Percentiles rank a stretch among this genome's conserved stretches.
Evolutionary conservation across 2,329 filamentous ascomycete genomes (phyloP).

Genomic region (Clonostachys chloroleuca): DNA sequence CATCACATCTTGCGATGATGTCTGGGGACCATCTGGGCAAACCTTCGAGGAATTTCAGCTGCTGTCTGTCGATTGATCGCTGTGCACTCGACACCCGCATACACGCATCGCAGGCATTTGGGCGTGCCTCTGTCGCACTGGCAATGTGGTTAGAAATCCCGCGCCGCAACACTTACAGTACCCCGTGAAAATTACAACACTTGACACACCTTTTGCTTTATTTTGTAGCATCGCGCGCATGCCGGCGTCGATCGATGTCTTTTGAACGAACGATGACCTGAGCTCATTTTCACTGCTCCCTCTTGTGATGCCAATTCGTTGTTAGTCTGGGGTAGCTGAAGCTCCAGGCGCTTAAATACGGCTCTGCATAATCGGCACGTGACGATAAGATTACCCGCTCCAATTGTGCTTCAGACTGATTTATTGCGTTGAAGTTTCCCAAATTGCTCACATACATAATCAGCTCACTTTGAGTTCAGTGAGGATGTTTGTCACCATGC

Average conservation of each 20-base stretch:
- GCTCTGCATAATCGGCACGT: too few species aligned
- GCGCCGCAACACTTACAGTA: not conserved
- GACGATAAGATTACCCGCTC: too few species aligned
- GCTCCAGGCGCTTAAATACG: too few species aligned
- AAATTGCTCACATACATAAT: too few species aligned
- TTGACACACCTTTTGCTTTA: conserved; percentile 5
- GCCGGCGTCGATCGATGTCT: conserved; percentile 4
- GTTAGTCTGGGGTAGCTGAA: too few species aligned
- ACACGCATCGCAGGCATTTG: conserved; percentile 7
- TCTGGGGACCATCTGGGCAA: not conserved
- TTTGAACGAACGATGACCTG: not conserved
- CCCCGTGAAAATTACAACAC: not conserved
- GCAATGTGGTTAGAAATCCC: not conserved
- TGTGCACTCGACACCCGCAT: conserved; percentile 4
- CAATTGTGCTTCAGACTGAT: too few species aligned
- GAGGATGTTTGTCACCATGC: too few species aligned
- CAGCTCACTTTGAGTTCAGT: too few species aligned
- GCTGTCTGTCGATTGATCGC: conserved; percentile 8
- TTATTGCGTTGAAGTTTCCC: too few species aligned
- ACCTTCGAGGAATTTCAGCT: conserved; percentile 7
- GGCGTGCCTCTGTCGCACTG: conserved; percentile 8
- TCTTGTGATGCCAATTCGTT: too few species aligned
- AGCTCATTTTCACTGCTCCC: too few species aligned
- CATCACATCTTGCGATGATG: not conserved
- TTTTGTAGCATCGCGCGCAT: conserved; percentile 7